These are phyloP conservation scores for Aspergillus eucalypticola DNA, from an alignment of 2,329 filamentous ascomycete genomes.

Conservation along the genomic window DNA sequence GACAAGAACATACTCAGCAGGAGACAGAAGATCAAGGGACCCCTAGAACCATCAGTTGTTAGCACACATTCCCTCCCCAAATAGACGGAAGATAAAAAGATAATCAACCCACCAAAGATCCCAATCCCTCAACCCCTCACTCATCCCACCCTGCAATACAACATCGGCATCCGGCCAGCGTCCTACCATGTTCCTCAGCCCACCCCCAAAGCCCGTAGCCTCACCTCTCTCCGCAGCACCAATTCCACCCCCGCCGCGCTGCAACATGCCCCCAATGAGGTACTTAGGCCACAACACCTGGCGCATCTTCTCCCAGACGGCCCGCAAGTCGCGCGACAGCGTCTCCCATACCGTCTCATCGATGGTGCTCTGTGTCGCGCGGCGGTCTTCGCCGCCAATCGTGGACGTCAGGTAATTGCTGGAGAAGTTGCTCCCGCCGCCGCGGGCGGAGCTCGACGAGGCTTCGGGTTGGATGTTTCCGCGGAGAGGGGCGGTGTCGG, in stretches of 20 bases:
- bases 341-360: conserved; percentile 98
- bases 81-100: neutral
- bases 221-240: conserved; percentile 61
- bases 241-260: conserved; percentile 55
- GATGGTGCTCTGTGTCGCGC: conserved; percentile 87
- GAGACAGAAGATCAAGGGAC: conserved; percentile 90
- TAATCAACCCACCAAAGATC: conserved; percentile 70
- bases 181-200: conserved; percentile 58
- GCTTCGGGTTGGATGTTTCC: conserved; percentile 74
- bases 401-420: conserved; percentile 83
- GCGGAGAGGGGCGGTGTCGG: conserved; percentile 76
- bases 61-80: neutral
- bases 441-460: conserved; percentile 43
- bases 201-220: conserved; percentile 47
- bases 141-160: conserved; percentile 72
- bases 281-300: conserved; percentile 97
- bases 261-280: conserved; percentile 70
- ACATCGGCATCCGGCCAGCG: conserved; percentile 69
- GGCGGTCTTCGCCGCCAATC: conserved; percentile 89
- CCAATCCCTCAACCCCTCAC: conserved; percentile 89
- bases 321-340: conserved; percentile 84
- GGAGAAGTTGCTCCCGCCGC: conserved; percentile 58
- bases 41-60: conserved; percentile 52
- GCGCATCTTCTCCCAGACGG: conserved; percentile 97
- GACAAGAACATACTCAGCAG: conserved; percentile 85